Base-by-base conservation (phyloP, 306 rosid species). In the Malus asiatica region DNA sequence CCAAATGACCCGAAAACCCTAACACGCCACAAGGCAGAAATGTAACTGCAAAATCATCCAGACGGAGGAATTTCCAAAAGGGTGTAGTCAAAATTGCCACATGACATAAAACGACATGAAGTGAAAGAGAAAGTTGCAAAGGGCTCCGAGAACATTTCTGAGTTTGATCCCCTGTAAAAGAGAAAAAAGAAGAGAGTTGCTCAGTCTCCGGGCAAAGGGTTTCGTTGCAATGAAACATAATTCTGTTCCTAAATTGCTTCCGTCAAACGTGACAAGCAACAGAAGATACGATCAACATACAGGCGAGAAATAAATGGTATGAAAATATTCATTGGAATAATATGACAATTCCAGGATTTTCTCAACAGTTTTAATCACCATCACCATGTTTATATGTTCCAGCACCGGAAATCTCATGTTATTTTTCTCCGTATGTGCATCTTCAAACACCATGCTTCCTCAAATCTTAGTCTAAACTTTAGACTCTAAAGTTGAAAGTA, bases 381-480 rank as follows among this genome's bases (percentile, higher is more conserved):
- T 27, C 66, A 62, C 67, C 65, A 22, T 15, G 19, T 46, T 14
- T 48, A 68, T 64, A 58, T 68, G 48, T 64, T 81, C 66, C 76
- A 44, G 78, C 72, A 80, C 32, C 58, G 61, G 57, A 83, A 78
- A 67, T 40, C 10, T 12, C 40, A 29, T 71, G 76, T 82, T 64
- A 64, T 78, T 84, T 84, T 80, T 79, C 72, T 64, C 77, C 27
- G 35, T 74, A 72, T 73, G 62, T 22, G 77, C 70, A 45, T 66
- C 42, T 46, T 25, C 80, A 82, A 79, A 72, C 69, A 76, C 29
- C 64, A 76, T 46, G 70, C 79, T 84, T 70, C 66, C 87, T 61
- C 60, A 52, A 83, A 77, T 84, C 73, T 77, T 68, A 74, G 82
- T 76, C 78, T 8, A 25, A 25, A 25, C 25, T 25, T 25, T 25